Base-by-base conservation (phyloP, 1,284 basidiomycete species). In the Caloboletus firmus region DNA sequence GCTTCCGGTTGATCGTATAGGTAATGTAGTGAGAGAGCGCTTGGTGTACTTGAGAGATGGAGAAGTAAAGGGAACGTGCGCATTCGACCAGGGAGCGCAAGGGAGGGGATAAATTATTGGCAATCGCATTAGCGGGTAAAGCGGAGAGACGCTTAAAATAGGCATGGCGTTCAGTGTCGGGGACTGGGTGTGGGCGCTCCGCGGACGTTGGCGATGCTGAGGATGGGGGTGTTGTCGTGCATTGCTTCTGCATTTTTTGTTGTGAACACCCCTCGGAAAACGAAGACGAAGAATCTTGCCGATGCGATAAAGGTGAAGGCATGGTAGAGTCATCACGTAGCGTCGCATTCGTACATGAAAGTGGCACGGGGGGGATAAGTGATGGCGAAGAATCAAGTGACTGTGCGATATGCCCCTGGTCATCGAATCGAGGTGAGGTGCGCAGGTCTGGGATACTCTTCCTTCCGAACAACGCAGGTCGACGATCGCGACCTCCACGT, bases 61-160 rank as follows among this genome's bases (percentile, higher is more conserved):
- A 90, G 68, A 98, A 99, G 20, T 98, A 81, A 43, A 99, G 86
- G 13, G 93, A 95, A 28, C 96, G 88, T 44, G 93, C 87, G 6
- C 91, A 89, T 66, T 99, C 95, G 48, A 96, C 81, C 32, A 96
- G 81, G 41, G 80, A 80, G 26, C 89, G 76, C 17, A 98, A 76
- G 10, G 89, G 77, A 9, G 80, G 75, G 0, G 95, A 91, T 11
- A 97, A 81, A 15, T 85, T 79, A 59, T 84, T 85, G 24, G 85
- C 80, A 32, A 88, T 81, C 17, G 56, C 47, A 37, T 58, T 83
- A 0, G 79, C 73, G 0, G 91, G 90, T 4, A 96, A 75, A 41
- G 88, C 87, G 4, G 87, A 88, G 17, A 96, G 76, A 18, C 95
- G 85, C 30, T 90, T 87, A 74, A 99, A 99, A 72, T 99, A 99